Evolutionary conservation across 768 basidiomycete genomes (phyloP), one percentile per base, ranked within the genome.

Genomic region (Mycena pura): DNA sequence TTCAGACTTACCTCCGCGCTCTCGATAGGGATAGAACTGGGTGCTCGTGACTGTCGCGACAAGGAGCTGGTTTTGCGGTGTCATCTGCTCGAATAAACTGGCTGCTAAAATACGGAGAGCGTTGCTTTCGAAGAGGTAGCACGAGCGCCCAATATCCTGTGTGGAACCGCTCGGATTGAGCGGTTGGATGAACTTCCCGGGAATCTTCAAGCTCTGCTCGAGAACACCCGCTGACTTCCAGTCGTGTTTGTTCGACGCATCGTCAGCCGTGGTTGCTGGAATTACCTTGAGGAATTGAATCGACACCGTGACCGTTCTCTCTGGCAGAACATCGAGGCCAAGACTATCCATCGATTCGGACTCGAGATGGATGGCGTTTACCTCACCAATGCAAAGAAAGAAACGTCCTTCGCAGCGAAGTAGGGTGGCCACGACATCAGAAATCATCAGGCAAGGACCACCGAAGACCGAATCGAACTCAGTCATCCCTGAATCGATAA

Each of bases 381-480:
- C 47, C 19, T 49, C 47, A 13, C 57, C 57, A 6, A 58, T 4
- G 19, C 38, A 49, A 6, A 58, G 41, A 27, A 58, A 58, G 1
- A 50, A 9, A 14, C 17, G 27, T 9, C 11, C 39, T 14, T 41
- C 47, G 25, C 57, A 58, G 17, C 14, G 13, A 19, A 58, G 24
- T 3, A 50, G 47, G 4, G 57, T 49, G 13, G 47, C 57, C 6
- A 49, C n/a, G 10, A 36, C 15, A n/a, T 58, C 47, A 3, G 29
- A 40, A 41, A 50, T 58, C 36, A 49, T 15, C 5, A 58, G 27
- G 17, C 57, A 58, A 5, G 57, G 47, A 3, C 28, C 24, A 9
- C 49, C 57, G n/a, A 58, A 54, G 2, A 44, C 28, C 6, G 57
- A 58, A 27, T 55, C 53, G 17, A 45, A 34, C 21, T 54, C 40